Evolutionary conservation across 108 stramenopile genomes (phyloP).

Genomic region (Poteriospumella lacustris): DNA sequence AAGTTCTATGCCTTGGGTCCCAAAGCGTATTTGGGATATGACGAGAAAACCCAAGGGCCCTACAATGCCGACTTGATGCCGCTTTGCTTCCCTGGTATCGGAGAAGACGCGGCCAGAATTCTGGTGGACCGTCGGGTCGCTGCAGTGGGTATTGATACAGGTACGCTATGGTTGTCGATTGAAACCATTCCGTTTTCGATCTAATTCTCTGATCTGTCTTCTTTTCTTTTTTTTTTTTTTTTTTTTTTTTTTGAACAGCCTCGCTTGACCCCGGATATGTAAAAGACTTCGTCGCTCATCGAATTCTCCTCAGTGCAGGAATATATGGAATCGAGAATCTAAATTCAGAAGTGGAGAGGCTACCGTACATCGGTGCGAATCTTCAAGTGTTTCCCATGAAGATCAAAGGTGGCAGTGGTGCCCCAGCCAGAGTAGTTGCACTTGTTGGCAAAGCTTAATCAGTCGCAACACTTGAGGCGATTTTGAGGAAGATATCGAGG

Average conservation of each 20-base stretch:
- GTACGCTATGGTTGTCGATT: neutral
- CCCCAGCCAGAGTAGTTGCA: constrained; percentile 2
- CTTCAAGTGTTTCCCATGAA: neutral
- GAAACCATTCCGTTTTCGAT: too few species aligned
- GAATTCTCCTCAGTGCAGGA: neutral
- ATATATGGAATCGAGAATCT: constrained; percentile 18
- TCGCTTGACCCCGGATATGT: neutral
- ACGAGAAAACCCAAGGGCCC: neutral
- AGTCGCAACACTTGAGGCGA: too few species aligned
- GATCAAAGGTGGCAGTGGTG: neutral
- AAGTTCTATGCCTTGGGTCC: neutral
- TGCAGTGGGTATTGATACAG: constrained; percentile 11
- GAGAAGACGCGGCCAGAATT: neutral
- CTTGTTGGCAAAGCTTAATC: neutral
- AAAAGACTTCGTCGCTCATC: neutral
- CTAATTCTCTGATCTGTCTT: too few species aligned
- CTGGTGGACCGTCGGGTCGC: neutral
- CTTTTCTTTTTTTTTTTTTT: neutral
- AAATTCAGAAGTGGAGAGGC: neutral
- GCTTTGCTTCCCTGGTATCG: neutral
- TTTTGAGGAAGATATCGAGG: too few species aligned
- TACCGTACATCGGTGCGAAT: neutral
- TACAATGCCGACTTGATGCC: neutral
- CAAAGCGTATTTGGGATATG: neutral
- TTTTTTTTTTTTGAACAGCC: neutral